Base-by-base conservation (phyloP, 163 green algal species). In the Volvox carteri region DNA sequence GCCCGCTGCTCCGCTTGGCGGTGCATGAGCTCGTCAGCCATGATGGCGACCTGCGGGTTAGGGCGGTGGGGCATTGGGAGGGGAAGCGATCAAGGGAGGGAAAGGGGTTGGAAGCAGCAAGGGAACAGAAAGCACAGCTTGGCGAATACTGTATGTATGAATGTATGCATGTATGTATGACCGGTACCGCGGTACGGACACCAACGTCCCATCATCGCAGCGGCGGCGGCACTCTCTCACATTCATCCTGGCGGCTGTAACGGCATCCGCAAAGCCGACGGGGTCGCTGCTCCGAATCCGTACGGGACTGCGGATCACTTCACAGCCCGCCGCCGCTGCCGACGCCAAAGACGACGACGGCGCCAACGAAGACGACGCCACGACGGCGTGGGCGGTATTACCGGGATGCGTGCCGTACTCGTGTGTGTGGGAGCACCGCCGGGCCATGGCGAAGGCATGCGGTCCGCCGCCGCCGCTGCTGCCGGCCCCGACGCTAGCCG, bases 11-110 rank as follows among this genome's bases (percentile, higher is more conserved):
- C 46, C 19, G 46, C 33, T 65, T 80, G 81, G 21, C 81, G 62
- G 33, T 70, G 33, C 30, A 44, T 30, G 42, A 87, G 81, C 81
- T 87, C 81, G 21, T 87, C 81, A 1, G 81, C 67, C 81, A 87
- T 87, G 19, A 80, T 58, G 67, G 81, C 46, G 1, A 87, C 81
- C 81, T 87, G 81, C 4, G 30, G 62, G 42, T 30, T 54, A 16
- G 3, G 21, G 33, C 6, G 58, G 54, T 4, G 78, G 56, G 54
- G n/a, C n/a, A n/a, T n/a, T n/a, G n/a, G n/a, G n/a, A n/a, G n/a
- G n/a, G n/a, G n/a, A n/a, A n/a, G n/a, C n/a, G n/a, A n/a, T n/a
- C n/a, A n/a, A n/a, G n/a, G n/a, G n/a, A n/a, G n/a, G n/a, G n/a
- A n/a, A n/a, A n/a, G n/a, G n/a, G n/a, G n/a, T n/a, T n/a, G n/a